Evolutionary conservation across 495 filamentous ascomycete species (phyloP), one percentile per base, ranked within the genome.

Genomic region (Elasticomyces elasticus): DNA sequence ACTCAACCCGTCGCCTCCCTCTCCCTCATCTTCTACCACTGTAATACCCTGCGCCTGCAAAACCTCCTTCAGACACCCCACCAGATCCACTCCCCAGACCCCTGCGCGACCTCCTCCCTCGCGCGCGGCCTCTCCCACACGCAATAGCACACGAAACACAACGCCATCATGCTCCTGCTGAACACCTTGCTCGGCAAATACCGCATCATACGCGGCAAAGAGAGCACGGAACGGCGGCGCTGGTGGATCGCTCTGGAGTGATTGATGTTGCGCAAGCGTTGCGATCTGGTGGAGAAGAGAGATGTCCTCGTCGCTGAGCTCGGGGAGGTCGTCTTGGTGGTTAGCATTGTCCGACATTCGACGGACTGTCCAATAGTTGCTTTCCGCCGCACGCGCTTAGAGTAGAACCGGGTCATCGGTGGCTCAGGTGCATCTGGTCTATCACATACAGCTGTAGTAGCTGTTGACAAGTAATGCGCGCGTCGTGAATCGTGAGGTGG

Each of bases 61-160:
- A 43, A 82, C 59, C 35, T 71, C 74, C 67, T 83, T 78, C 63
- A 90, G 86, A 51, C 78, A 82, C 48, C 83, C 78, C 50, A 79
- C 79, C 17, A 89, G 67, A 48, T 54, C 53, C 20, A 62, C 1
- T 73, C 74, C 38, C 48, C 31, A 13, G 59, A 63, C 65, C 26
- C 64, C 45, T 31, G 51, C 54, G 15, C 50, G 40, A 46, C 51
- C 44, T 26, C 45, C 58, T 28, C n/a, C 31, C 49, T 38, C 43
- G 53, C 54, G 28, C 50, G 59, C 54, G 26, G 56, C 63, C 59
- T 79, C 81, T 35, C 87, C 86, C 71, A 95, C 82, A 67, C 83
- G 85, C 66, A 94, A 83, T 55, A 95, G 67, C 65, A 89, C 81
- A 65, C 84, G 80, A 68, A 87, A 75, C 62, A 86, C 87, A 49